These are phyloP conservation scores for Chaetomium globosum DNA, from an alignment of 2,329 filamentous ascomycete genomes.

Conservation along the genomic window DNA sequence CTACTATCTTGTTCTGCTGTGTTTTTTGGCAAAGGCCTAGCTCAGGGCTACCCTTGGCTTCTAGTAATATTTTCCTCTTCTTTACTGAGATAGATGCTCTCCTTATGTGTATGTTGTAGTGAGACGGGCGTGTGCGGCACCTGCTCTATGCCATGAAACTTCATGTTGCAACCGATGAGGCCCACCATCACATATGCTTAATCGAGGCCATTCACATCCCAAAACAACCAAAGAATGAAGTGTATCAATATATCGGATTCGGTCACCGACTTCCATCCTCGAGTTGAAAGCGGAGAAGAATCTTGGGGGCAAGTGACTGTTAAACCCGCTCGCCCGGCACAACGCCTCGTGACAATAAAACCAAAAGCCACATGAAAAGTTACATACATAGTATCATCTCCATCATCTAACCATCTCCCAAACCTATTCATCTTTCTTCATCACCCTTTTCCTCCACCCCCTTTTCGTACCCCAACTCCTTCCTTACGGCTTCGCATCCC, in stretches of 20 bases:
- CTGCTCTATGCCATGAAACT: too few species aligned
- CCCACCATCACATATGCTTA: background rate
- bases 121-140: too few species aligned
- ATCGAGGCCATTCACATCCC: background rate
- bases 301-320: conserved; percentile 29
- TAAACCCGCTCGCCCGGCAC: conserved; percentile 30
- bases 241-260: background rate
- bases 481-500: conserved; percentile 50
- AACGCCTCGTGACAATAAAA: conserved; percentile 17
- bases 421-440: background rate
- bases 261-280: conserved; percentile 1
- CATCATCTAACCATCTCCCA: background rate
- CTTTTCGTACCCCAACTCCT: too few species aligned
- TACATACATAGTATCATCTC: conserved; percentile 9
- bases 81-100: too few species aligned
- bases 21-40: too few species aligned
- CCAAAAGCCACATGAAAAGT: conserved; percentile 1
- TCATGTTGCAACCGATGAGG: too few species aligned
- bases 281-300: conserved; percentile 11
- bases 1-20: too few species aligned
- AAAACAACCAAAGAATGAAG: background rate
- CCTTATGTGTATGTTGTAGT: too few species aligned
- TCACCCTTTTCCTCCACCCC: background rate
- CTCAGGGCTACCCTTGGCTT: too few species aligned
- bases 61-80: too few species aligned